A percentile compares a stretch with the other conserved stretches of the same genome.
These are phyloP conservation scores for Spongispora temasekensis DNA, from an alignment of 1,284 basidiomycete species.

Conservation along the genomic window DNA sequence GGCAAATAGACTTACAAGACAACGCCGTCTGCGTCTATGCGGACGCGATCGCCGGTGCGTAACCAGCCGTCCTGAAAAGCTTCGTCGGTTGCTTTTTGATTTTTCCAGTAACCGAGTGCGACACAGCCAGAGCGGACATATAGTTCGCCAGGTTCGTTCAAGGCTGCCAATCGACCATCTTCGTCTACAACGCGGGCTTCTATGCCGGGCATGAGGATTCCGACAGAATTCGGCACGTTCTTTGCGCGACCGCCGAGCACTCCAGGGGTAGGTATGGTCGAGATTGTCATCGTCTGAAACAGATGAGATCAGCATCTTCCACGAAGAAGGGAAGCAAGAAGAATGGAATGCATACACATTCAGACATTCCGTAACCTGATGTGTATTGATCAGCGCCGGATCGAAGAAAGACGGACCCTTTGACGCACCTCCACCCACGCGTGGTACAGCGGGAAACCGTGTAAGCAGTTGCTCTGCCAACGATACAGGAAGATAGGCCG, in stretches of 20 bases:
- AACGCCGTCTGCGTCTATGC: conserved; percentile 55
- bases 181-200: conserved; percentile 63
- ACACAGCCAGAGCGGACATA: conserved; percentile 56
- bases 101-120: conserved; percentile 69
- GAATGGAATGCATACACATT: conserved; percentile 54
- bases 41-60: conserved; percentile 69
- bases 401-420: no score
- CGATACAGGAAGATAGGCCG: conserved; percentile 65
- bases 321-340: neutral
- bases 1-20: conserved; percentile 55
- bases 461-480: conserved; percentile 45
- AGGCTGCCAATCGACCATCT: conserved; percentile 55
- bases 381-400: no score
- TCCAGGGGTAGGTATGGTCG: conserved; percentile 48
- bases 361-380: conserved; percentile 75
- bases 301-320: neutral
- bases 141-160: conserved; percentile 67
- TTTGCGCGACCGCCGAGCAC: conserved; percentile 47
- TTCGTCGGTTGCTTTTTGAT: conserved; percentile 62
- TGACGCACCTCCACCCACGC: conserved; percentile 52
- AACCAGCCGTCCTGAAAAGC: conserved; percentile 74
- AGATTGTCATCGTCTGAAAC: conserved; percentile 56
- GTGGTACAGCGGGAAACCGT: conserved; percentile 38
- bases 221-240: conserved; percentile 47
- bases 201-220: conserved; percentile 62